phyloP scores from a whole-genome alignment of 2,329 filamentous ascomycete genomes.

The Chrysoporthe austroafricana region DNA sequence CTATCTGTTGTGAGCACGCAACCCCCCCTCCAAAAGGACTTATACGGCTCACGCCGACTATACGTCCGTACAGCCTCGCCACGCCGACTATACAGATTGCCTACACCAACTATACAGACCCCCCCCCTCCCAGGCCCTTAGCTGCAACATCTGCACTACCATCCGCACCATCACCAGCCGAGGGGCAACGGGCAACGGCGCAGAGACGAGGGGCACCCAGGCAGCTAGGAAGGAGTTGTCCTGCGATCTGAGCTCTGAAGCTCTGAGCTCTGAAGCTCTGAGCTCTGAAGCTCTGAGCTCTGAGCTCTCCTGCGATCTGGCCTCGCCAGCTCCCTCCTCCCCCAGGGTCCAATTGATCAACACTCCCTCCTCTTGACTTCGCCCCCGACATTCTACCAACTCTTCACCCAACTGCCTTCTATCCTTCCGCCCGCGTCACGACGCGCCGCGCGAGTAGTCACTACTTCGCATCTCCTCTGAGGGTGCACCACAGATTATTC shows the following conservation, averaged over 20 bases:
- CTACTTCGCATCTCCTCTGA: not conserved
- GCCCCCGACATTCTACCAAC: not conserved
- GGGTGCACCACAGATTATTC: not conserved
- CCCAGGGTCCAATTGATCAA: not conserved
- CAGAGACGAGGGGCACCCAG: not conserved
- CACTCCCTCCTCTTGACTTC: not conserved
- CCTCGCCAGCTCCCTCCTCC: not conserved
- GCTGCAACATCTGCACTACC: too few species aligned
- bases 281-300: not conserved
- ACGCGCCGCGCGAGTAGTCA: not conserved
- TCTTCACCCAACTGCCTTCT: not conserved
- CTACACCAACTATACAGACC: not conserved
- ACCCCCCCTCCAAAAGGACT: not conserved
- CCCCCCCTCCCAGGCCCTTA: not conserved
- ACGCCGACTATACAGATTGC: not conserved
- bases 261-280: not conserved
- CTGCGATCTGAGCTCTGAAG: not conserved
- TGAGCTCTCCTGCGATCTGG: not conserved
- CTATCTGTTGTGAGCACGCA: too few species aligned
- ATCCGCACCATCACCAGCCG: not conserved
- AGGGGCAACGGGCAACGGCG: not conserved
- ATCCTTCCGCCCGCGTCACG: not conserved
- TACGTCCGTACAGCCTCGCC: not conserved
- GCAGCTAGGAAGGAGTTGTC: not conserved
- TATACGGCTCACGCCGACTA: not conserved